Base-by-base conservation (phyloP, 208 protist genomes). In the Phytomonas francai region DNA sequence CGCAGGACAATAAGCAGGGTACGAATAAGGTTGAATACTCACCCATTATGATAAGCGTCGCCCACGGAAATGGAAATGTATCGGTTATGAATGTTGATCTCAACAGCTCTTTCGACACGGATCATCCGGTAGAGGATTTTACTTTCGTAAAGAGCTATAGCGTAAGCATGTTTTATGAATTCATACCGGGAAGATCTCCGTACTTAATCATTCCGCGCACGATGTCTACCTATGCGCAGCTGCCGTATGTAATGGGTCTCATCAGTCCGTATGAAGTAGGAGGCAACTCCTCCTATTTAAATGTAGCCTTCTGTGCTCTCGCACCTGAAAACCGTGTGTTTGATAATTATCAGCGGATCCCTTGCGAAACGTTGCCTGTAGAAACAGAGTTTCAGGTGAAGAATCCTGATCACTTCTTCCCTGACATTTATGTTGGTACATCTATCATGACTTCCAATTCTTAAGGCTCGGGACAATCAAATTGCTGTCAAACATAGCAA, bases 31-130 rank as follows among this genome's bases (percentile, higher is more conserved):
- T 51, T 12, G 84, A 85, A 56, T 75, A 89, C 71, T 65, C 81
- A 8, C 82, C 88, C 28, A 80, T 94, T 65, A 89, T 94, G 85
- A 81, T 94, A 67, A 89, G 79, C 65, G 67, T 94, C n/a, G 84
- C 84, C 1, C 79, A 90, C 62, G 80, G 85, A 33, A 71, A 68
- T 60, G 85, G 84, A 16, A 71, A 39, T 56, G 59, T 80, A 59
- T 67, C 69, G 6, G 71, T 76, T 16, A 85, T 91, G 77, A 59
- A 67, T 39, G 84, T 94, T 11, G 80, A 85, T 56, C 59, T 85
- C 54, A 94, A 94, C 80, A 88, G 79, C 68, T 77, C 80, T 29
- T 86, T 91, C 67, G 84, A 95, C 67, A 80, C 73, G 12, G 85
- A 92, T 59, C 83, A 93, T 65, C 87, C 89, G n/a, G 79, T 72